Conservation (phyloP, 306 rosid species). For the Pachyrhizus erosus region DNA sequence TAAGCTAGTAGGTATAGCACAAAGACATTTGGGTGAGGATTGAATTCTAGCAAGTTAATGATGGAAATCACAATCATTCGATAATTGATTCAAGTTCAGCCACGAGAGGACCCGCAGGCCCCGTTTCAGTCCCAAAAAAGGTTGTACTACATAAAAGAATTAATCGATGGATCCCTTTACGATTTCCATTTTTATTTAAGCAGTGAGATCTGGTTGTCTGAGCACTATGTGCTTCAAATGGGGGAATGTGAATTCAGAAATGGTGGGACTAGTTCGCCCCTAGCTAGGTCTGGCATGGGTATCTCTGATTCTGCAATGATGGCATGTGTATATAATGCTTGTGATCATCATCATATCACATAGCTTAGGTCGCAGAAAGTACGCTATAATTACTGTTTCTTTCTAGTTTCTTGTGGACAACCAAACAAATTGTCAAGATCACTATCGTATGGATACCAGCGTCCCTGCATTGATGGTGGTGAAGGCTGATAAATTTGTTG, state of each 20-base stretch:
- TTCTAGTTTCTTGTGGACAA: background rate
- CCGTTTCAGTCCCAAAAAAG: background rate
- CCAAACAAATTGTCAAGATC: background rate
- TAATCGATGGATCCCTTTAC: constrained; percentile 35
- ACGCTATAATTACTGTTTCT: constrained; percentile 7
- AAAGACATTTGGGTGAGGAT: background rate
- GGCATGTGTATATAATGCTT: constrained; percentile 19
- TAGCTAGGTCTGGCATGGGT: background rate
- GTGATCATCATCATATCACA: constrained; percentile 2
- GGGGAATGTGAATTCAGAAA: background rate
- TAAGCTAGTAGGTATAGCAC: constrained; percentile 36
- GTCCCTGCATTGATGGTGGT: background rate
- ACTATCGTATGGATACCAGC: no score
- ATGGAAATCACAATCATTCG: constrained; percentile 46
- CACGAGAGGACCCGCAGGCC: constrained; percentile 23
- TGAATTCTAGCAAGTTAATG: constrained; percentile 31
- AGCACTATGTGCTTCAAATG: constrained; percentile 34
- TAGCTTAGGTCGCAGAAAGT: constrained; percentile 29
- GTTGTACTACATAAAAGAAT: constrained; percentile 18
- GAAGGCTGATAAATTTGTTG: background rate
- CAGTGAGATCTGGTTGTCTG: constrained; percentile 32
- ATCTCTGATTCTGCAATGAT: constrained; percentile 35
- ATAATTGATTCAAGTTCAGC: constrained; percentile 41
- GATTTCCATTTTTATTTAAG: constrained; percentile 29
- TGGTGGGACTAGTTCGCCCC: background rate